Base-by-base conservation (phyloP, 2,329 filamentous ascomycete species). In the Colletotrichum caudatum region DNA sequence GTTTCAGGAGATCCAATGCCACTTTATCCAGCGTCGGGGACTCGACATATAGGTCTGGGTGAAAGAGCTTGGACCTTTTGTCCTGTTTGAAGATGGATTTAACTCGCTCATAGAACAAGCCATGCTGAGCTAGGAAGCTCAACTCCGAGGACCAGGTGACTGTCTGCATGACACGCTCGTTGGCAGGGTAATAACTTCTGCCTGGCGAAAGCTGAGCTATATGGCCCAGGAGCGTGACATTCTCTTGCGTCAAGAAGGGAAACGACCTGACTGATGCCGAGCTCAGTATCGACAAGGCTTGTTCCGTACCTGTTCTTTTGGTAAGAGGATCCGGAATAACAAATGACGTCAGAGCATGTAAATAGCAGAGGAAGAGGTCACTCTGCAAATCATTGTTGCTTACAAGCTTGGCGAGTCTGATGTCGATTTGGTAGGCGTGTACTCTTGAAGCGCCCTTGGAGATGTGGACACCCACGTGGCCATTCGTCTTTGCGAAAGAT, bases 261-360 rank as follows among this genome's bases (percentile, higher is more conserved):
- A 86, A 85, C 0, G 88, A 91, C 23, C 78, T 76, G 0, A 89
- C 77, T 0, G 86, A 81, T 0, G 86, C 86, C 0, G 85, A 87
- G 0, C 69, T 54, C 0, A 91, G 76, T 1, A 88, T 86, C 0
- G 75, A 73, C 0, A 91, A 74, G 0, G 88, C 86, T 57, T 86
- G 77, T 73, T 91, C 88, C 0, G 87, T 89, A 0, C 89, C 89
- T 0, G 87, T 91, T 6, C 78, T 77, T 0, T 75, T 58, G 0
- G 84, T 87, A 0, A 90, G 78, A 0, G 78, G 78, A 73, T 91
- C 88, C 0, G 85, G 84, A 0, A 89, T 77, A 35, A 82, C 87
- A 60, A 83, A 82, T 0, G 88, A 87, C 0, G 89, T 91, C 0
- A 89, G 67, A 0, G 85, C 87, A 72, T 91, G 88, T 0, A 91